Base-by-base conservation (phyloP, 805 yeast genomes). In the Wickerhamomyces canadensis region DNA sequence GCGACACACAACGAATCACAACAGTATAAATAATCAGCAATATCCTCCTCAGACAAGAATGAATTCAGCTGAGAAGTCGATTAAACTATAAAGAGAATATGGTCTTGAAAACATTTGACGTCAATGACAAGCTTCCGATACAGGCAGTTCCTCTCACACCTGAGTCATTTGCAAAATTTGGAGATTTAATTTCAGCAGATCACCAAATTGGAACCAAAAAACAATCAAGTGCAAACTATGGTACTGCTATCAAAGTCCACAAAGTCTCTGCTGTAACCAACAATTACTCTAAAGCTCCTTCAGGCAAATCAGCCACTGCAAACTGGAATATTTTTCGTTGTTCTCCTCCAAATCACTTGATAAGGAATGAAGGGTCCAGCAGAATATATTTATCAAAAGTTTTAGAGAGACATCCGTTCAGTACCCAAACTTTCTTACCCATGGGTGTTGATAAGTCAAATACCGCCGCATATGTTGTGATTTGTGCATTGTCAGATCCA, bases 341-440 rank as follows among this genome's bases (percentile, higher is more conserved):
- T 49, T 72, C 80, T 3, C 84, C 88, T 5, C 94, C 93, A 3
- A 60, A 54, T n/a, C 84, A 80, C 48, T 63, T 83, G 38, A 31
- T 47, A 23, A 30, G 38, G 9, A 42, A 37, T 24, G 30, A 32
- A 6, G 41, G 24, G 4, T 31, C 26, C n/a, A 47, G 38, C 5
- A 43, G 40, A 18, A 39, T 37, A 9, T 57, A 56, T 36, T 34
- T 36, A 3, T 37, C 52, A 29, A 81, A 72, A 45, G 95, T 89
- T 2, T 68, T 89, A 19, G 98, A 89, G 56, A 72, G 95, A 59
- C 98, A 89, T 58, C 96, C 96, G 9, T 83, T 61, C 53, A 73
- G 89, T 12, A 80, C 96, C 0, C 98, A 89, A 60, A 83, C 96
- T 0, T 89, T 89, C 55, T 50, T 85, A n/a, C 97, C 98, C 6